Conservation (phyloP, 192 early-diverging fungal species). For the Mortierella antarctica region DNA sequence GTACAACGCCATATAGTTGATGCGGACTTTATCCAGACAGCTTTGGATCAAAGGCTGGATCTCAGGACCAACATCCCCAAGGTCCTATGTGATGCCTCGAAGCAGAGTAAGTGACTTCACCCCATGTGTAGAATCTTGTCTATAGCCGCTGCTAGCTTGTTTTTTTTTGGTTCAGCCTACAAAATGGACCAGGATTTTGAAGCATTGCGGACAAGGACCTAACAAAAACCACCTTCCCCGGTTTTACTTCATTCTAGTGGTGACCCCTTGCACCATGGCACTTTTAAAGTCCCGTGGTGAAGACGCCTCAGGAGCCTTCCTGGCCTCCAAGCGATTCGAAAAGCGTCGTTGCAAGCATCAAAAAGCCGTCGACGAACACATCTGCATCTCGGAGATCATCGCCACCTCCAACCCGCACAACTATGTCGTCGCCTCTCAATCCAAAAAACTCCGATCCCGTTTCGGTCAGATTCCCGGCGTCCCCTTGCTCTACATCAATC, state of each 20-base stretch:
- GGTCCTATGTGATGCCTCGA: conserved; percentile 72
- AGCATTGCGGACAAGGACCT: neutral
- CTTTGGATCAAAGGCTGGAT: conserved; percentile 70
- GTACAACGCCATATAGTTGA: conserved; percentile 65
- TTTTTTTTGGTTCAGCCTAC: neutral
- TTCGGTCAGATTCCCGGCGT: conserved; percentile 82
- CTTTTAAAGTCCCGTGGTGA: conserved; percentile 76
- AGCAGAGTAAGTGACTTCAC: conserved; percentile 65
- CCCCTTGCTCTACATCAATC: conserved; percentile 88
- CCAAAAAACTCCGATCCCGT: conserved; percentile 67
- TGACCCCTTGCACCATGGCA: conserved; percentile 80
- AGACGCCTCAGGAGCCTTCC: conserved; percentile 67
- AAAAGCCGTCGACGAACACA: conserved; percentile 66
- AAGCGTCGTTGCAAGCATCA: conserved; percentile 84
- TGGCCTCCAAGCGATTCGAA: conserved; percentile 77
- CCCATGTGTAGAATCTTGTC: neutral
- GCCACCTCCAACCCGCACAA: conserved; percentile 78
- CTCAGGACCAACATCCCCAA: conserved; percentile 70
- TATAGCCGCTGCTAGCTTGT: neutral
- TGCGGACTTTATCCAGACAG: conserved; percentile 82
- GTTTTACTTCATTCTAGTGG: conserved; percentile 23
- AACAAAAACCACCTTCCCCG: neutral
- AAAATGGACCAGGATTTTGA: neutral
- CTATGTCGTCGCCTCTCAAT: conserved; percentile 90
- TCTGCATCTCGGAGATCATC: conserved; percentile 84